phyloP scores from a whole-genome alignment of 2,329 filamentous ascomycete genomes.

The Parafenestella ontariensis region DNA sequence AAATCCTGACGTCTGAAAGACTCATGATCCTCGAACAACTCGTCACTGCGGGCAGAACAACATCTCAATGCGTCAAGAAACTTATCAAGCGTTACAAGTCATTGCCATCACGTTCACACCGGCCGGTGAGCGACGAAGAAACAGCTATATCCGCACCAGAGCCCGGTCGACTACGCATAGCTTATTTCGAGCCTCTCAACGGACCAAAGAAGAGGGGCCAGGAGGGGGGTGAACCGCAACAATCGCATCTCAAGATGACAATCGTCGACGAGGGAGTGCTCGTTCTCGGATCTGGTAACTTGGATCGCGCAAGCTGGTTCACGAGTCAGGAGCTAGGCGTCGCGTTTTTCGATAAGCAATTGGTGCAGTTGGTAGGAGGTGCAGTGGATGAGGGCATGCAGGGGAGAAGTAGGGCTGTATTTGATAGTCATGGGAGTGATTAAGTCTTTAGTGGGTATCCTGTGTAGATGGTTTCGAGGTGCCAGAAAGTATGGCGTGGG shows the following conservation, averaged over 20 bases:
- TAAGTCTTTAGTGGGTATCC: not conserved
- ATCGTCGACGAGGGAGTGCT: constrained; percentile 73
- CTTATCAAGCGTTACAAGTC: constrained; percentile 64
- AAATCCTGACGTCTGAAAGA: constrained; percentile 69
- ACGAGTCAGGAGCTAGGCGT: constrained; percentile 85
- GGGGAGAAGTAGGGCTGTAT: constrained; percentile 33
- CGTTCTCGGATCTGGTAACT: constrained; percentile 80
- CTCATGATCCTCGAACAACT: constrained; percentile 84
- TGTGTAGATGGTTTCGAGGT: too few relatives aligned
- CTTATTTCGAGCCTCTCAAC: constrained; percentile 60
- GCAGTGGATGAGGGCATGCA: constrained; percentile 33
- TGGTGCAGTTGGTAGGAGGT: constrained; percentile 45
- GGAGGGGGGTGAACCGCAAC: constrained; percentile 65
- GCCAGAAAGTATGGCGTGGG: too few relatives aligned
- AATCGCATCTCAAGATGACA: constrained; percentile 79
- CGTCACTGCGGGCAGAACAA: constrained; percentile 79
- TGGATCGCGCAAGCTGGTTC: constrained; percentile 86
- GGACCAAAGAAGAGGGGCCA: constrained; percentile 32
- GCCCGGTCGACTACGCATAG: constrained; percentile 62
- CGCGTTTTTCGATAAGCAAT: constrained; percentile 55
- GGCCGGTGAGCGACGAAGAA: constrained; percentile 33
- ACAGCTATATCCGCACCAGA: constrained; percentile 27
- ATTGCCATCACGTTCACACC: constrained; percentile 20
- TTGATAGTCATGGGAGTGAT: constrained; percentile 20
- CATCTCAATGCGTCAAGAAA: constrained; percentile 66